Evolutionary conservation across 2,329 filamentous ascomycete species (phyloP), one percentile per base, ranked within the genome.

Genomic region (Talaromyces sp.): DNA sequence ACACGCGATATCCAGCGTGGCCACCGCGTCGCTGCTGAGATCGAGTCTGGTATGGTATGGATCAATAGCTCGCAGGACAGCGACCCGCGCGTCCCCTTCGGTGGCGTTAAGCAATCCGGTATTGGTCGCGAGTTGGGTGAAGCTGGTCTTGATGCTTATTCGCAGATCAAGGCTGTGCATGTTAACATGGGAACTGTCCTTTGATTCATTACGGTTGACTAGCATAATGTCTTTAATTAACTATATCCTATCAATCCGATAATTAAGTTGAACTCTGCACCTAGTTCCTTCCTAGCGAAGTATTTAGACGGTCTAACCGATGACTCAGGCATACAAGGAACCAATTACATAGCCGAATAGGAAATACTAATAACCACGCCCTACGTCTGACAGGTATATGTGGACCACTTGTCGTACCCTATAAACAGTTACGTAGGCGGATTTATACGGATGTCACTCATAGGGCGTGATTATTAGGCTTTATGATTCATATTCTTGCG

Each of bases 71-170:
- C 74, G 39, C 77, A 78, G 64, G 78, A 81, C 61, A 78, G 76
- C 49, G 78, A 81, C 66, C 74, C 74, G 1, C 70, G 77, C 0
- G 70, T 81, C 10, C 77, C 79, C 0, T 81, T 80, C 66, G 79
- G 79, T 22, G 79, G 79, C 59, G 78, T 81, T 19, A 81, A 81
- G 71, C 78, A 81, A 70, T 80, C 77, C 63, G 80, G 80, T 22
- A 80, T 86, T 72, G 84, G 85, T 0, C 73, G 83, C 22, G 81
- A 86, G 67, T 68, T 80, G 65, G 77, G 78, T 6, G 76, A 79
- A 68, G 78, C 77, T 61, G 78, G 78, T 3, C 61, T 80, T 58
- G 77, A 78, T 39, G 78, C 75, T 15, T 80, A 79, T 66, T 72
- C 69, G 10, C 77, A 79, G 69, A 69, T 74, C 5, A 79, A 79